phyloP scores from a whole-genome alignment of 495 filamentous ascomycete species.

The Lasiosphaeria miniovina region DNA sequence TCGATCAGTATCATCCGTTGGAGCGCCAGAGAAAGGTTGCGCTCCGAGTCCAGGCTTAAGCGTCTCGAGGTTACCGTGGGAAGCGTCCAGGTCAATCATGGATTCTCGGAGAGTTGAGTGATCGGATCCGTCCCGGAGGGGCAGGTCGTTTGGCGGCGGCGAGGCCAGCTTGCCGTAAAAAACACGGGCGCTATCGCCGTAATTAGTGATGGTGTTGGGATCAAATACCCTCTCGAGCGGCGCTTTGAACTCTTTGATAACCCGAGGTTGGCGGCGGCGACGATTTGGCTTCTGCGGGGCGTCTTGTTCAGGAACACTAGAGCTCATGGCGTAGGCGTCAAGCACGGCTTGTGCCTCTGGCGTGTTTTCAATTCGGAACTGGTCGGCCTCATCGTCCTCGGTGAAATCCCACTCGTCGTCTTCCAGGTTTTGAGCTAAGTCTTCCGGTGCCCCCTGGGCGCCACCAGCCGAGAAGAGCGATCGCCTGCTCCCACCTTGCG shows the following conservation, averaged over 20 bases:
- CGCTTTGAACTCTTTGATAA: conserved; percentile 12
- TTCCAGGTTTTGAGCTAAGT: neutral
- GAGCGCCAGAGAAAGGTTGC: neutral
- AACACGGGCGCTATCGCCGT: conserved; percentile 13
- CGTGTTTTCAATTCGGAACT: conserved; percentile 7
- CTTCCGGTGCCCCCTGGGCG: conserved; percentile 10
- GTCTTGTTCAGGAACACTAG: neutral
- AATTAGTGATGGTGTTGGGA: conserved; percentile 17
- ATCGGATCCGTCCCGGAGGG: conserved; percentile 11
- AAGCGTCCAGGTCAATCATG: conserved; percentile 14
- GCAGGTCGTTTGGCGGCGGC: conserved; percentile 9
- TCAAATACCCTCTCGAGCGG: conserved; percentile 19
- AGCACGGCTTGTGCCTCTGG: conserved; percentile 8
- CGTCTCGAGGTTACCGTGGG: conserved; percentile 12
- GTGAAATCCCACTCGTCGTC: conserved; percentile 10
- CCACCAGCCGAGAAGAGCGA: conserved; percentile 20
- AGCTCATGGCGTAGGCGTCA: conserved; percentile 10
- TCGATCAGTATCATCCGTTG: neutral
- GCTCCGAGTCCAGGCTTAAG: conserved; percentile 10
- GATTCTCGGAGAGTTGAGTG: conserved; percentile 13
- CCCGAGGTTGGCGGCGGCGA: conserved; percentile 9
- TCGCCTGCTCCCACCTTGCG: conserved; percentile 12
- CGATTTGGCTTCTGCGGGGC: neutral
- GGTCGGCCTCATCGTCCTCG: conserved; percentile 7
- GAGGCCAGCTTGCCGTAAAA: conserved; percentile 12